phyloP scores from a whole-genome alignment of 2,329 filamentous ascomycete species.

The Onygena corvina region DNA sequence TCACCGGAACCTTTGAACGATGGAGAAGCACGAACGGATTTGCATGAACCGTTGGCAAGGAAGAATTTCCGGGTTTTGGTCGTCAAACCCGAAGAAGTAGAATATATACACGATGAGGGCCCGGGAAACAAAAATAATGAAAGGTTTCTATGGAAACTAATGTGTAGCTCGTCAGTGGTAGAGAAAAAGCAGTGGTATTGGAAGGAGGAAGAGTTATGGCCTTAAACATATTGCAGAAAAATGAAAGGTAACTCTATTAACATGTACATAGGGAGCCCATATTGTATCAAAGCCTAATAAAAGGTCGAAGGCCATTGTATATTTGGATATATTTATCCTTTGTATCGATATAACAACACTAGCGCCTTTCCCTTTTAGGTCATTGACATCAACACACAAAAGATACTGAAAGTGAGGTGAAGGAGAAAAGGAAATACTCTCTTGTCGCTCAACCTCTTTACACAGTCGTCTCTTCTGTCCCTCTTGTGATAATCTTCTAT shows the following conservation, averaged over 20 bases:
- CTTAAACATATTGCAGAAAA: slow-evolving; percentile 21
- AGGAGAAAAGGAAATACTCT: not conserved
- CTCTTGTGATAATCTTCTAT: not conserved
- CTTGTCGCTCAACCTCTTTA: not conserved
- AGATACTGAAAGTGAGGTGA: not conserved
- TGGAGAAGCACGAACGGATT: slow-evolving; percentile 55
- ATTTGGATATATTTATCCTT: no score
- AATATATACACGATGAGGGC: slow-evolving; percentile 59
- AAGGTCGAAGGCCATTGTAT: no score
- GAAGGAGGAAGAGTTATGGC: slow-evolving; percentile 60
- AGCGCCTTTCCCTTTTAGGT: not conserved
- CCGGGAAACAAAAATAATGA: slow-evolving; percentile 43
- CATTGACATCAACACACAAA: not conserved
- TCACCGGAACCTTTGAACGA: slow-evolving; percentile 36
- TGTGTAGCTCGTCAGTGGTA: slow-evolving; percentile 25
- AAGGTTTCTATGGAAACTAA: slow-evolving; percentile 57
- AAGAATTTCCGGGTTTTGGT: slow-evolving; percentile 75
- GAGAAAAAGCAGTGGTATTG: slow-evolving; percentile 40
- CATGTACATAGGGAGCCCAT: not conserved
- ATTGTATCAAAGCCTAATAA: no score
- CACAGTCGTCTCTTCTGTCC: not conserved
- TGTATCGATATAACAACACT: not conserved
- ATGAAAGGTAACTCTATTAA: not conserved
- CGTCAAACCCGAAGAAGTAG: slow-evolving; percentile 69
- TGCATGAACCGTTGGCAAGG: slow-evolving; percentile 58